Conservation (phyloP, 108 stramenopile species). For the Hondaea fermentalgiana region DNA sequence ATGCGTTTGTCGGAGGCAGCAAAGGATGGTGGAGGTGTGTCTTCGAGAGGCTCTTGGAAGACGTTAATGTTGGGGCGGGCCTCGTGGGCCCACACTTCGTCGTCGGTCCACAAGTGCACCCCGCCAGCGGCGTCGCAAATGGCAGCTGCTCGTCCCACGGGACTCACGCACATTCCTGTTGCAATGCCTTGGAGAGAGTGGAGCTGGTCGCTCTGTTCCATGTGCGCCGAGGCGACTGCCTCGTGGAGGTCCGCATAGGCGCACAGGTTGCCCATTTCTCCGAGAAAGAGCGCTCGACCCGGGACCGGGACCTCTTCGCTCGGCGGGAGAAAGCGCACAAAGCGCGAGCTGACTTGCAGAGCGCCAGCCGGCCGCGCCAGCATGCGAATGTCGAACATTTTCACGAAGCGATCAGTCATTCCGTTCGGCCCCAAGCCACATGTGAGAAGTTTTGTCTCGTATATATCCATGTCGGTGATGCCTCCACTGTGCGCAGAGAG, state of each 20-base stretch:
- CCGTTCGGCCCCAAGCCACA: neutral
- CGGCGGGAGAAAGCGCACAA: neutral
- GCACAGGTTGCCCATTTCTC: neutral
- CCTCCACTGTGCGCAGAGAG: neutral
- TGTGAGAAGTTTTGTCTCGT: neutral
- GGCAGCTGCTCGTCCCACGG: neutral
- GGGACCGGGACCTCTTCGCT: neutral
- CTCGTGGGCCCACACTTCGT: neutral
- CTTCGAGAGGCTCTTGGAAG: neutral
- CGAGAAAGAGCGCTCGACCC: neutral
- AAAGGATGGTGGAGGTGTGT: neutral
- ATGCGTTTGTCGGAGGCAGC: neutral
- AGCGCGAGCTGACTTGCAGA: neutral
- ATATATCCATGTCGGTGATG: slow-evolving; percentile 14
- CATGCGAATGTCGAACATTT: slow-evolving; percentile 9
- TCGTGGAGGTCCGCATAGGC: neutral
- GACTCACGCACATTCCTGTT: neutral
- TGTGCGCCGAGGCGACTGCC: neutral
- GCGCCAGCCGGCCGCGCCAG: neutral
- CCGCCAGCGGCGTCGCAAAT: neutral
- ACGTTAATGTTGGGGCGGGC: neutral
- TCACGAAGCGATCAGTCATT: neutral
- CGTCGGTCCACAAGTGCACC: slow-evolving; percentile 4
- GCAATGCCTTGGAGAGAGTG: neutral
- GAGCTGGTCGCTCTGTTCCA: slow-evolving; percentile 5